Percentiles rank a stretch among this genome's conserved stretches.
These are phyloP conservation scores for Thelonectria rubi DNA, from an alignment of 2,329 filamentous ascomycete species.

Conservation along the genomic window DNA sequence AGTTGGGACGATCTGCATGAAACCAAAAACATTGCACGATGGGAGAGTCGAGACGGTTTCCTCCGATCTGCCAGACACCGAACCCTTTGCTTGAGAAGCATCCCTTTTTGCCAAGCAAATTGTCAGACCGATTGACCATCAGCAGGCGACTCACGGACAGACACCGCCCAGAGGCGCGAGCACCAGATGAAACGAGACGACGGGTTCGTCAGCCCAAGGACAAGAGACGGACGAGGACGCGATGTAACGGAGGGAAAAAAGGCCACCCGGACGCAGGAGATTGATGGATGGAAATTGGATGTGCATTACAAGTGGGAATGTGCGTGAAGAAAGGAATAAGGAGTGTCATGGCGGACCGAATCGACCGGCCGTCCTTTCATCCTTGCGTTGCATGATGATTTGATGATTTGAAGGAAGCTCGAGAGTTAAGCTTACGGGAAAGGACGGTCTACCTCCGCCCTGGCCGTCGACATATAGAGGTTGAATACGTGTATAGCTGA, in stretches of 20 bases:
- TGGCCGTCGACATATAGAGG: slow-evolving; percentile 5
- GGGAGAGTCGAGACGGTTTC: no score
- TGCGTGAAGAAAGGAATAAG: neutral
- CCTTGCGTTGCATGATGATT: neutral
- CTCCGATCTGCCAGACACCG: no score
- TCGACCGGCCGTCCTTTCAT: neutral
- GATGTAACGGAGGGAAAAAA: neutral
- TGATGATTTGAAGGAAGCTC: neutral
- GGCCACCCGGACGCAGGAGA: neutral
- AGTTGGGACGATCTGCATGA: no score
- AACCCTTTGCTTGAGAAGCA: neutral
- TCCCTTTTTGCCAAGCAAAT: neutral
- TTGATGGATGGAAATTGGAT: neutral
- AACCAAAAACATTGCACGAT: no score
- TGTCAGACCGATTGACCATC: neutral
- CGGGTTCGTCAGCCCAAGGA: neutral
- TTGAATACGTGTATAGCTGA: slow-evolving; percentile 22
- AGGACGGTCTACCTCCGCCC: neutral
- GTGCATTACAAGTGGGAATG: neutral
- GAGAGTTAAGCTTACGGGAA: neutral
- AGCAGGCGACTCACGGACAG: neutral
- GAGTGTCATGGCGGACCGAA: neutral
- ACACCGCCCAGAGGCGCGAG: neutral
- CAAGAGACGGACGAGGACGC: neutral
- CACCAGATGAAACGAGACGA: neutral